A percentile compares a stretch with the other conserved stretches of the same genome.
Evolutionary conservation across 306 rosid genomes (phyloP).

Genomic region (Castanea sativa): DNA sequence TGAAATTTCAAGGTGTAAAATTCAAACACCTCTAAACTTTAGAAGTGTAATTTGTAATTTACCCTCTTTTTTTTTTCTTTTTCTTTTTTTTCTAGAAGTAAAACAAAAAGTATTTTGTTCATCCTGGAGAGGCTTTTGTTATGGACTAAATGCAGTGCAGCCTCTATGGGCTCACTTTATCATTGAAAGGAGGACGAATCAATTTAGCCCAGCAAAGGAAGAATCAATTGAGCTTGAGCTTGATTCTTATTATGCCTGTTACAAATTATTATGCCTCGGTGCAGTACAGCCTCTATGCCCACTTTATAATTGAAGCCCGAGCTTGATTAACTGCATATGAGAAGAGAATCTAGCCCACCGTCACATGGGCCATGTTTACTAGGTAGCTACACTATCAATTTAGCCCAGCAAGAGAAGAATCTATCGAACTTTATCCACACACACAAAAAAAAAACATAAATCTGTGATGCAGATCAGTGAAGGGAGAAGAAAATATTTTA

Average conservation of each 20-base stretch:
- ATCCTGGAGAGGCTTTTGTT: no score
- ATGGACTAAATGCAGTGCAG: background rate
- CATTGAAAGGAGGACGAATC: background rate
- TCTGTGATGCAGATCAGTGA: no score
- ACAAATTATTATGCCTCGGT: background rate
- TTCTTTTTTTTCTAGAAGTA: background rate
- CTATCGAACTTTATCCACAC: background rate
- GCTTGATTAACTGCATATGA: background rate
- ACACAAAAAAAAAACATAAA: no score
- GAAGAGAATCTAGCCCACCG: background rate
- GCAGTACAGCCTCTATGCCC: background rate
- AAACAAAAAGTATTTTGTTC: no score
- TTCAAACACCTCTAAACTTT: fast-evolving
- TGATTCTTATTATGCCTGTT: background rate
- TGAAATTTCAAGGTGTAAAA: fast-evolving
- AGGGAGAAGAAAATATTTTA: no score
- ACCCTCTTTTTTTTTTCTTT: no score
- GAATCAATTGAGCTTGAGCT: background rate
- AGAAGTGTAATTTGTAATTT: fast-evolving
- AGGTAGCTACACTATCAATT: background rate
- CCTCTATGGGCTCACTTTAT: background rate
- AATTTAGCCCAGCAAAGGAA: background rate
- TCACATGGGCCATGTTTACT: background rate
- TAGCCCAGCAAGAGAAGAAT: background rate
- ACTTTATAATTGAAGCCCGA: background rate